Evolutionary conservation across 1,139 yeast genomes (phyloP).

Genomic region (Blastobotrys petasosporus): DNA sequence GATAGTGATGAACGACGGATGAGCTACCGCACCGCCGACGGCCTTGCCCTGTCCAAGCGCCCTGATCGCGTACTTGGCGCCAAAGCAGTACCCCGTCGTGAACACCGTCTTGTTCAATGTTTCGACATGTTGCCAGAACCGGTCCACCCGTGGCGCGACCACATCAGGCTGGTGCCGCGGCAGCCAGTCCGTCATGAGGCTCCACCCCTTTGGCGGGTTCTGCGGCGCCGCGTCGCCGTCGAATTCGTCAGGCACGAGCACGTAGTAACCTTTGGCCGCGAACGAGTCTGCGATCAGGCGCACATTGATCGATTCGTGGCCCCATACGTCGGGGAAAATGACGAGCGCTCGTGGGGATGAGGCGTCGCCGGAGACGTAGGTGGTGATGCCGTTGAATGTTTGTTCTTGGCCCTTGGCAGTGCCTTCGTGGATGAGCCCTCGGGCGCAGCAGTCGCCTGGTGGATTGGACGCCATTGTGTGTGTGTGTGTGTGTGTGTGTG

Average conservation of each 20-base stretch:
- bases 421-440: conserved; percentile 29
- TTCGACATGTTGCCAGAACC: conserved; percentile 39
- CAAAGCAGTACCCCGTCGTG: conserved; percentile 77
- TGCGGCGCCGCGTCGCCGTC: conserved; percentile 44
- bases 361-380: conserved; percentile 50
- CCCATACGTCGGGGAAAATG: conserved; percentile 63
- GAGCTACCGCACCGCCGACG: conserved; percentile 65
- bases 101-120: conserved; percentile 35
- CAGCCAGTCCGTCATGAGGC: conserved; percentile 46
- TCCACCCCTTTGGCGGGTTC: conserved; percentile 27
- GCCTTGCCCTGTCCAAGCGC: conserved; percentile 43
- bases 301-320: conserved; percentile 51
- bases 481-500: neutral
- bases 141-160: conserved; percentile 40
- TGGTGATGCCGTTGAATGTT: conserved; percentile 42
- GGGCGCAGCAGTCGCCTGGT: conserved; percentile 27
- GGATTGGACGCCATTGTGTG: conserved; percentile 29
- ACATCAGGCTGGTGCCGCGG: conserved; percentile 45
- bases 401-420: conserved; percentile 40
- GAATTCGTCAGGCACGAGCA: conserved; percentile 68
- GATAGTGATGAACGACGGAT: conserved; percentile 63
- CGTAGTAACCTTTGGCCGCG: conserved; percentile 43
- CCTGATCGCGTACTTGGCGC: conserved; percentile 62
- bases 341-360: conserved; percentile 43
- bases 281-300: conserved; percentile 63